phyloP scores from a whole-genome alignment of 2,329 filamentous ascomycete species.

The Talaromyces sp. region DNA sequence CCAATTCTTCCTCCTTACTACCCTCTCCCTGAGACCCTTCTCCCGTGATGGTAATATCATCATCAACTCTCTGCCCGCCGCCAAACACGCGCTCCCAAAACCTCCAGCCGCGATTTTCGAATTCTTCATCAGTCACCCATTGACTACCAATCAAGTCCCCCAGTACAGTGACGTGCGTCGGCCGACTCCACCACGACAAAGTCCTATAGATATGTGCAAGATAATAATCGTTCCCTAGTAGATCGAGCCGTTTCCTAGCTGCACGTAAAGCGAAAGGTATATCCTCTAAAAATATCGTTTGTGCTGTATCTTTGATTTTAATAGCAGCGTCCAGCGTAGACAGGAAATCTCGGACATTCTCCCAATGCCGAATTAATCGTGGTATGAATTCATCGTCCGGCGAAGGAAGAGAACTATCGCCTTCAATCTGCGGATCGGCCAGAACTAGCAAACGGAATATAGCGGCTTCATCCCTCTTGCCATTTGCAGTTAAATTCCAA shows the following conservation, averaged over 20 bases:
- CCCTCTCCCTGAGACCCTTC: conserved; percentile 19
- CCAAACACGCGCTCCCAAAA: conserved; percentile 80
- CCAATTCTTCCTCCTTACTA: conserved; percentile 30
- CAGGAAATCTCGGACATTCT: conserved; percentile 19
- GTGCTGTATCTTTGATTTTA: conserved; percentile 25
- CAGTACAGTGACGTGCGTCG: conserved; percentile 83
- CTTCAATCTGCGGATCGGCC: conserved; percentile 90
- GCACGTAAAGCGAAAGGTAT: conserved; percentile 64
- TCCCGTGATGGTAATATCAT: conserved; percentile 39
- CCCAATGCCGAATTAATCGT: conserved; percentile 40
- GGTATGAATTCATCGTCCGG: conserved; percentile 45
- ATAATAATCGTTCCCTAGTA: conserved; percentile 92
- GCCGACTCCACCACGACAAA: conserved; percentile 75
- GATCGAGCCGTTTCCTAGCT: conserved; percentile 75
- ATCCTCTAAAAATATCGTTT: conserved; percentile 59
- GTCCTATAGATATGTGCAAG: conserved; percentile 87
- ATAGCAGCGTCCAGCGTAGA: conserved; percentile 20
- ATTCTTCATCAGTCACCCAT: conserved; percentile 87
- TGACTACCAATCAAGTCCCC: conserved; percentile 92
- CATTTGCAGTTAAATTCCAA: neutral
- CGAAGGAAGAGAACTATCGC: conserved; percentile 74
- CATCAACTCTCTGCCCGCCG: conserved; percentile 61
- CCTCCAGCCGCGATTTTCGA: conserved; percentile 65
- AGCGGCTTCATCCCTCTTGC: conserved; percentile 41
- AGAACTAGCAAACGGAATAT: conserved; percentile 85